Evolutionary conservation across 2,329 filamentous ascomycete genomes (phyloP), one percentile per base, ranked within the genome.

Genomic region (Hortaea werneckii): DNA sequence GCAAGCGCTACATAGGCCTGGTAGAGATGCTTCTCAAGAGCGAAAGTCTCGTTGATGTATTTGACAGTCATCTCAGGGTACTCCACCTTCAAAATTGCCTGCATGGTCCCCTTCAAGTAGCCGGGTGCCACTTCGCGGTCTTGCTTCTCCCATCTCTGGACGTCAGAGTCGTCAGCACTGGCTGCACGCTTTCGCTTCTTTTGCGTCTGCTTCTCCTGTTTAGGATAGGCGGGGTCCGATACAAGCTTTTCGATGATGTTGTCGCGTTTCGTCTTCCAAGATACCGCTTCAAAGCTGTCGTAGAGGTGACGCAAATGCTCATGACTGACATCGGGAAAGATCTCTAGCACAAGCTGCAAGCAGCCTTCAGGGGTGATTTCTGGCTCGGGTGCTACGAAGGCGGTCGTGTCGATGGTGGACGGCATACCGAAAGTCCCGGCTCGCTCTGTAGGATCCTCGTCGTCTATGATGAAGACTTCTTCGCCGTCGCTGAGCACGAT

Each of bases 61-160:
- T 57, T 53, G 8, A 59, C 56, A 1, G 67, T 63, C 5, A 71
- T 55, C 6, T 59, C 54, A 0, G 56, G 61, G 42, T 70, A 71
- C 38, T 71, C 67, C 43, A 68, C 64, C 50, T 68, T 68, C 9
- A 72, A 58, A 8, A 63, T 57, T 42, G 48, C 40, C 26, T 42
- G 42, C 34, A 60, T 56, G 2, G 53, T 37, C 7, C 52, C 52
- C 20, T 50, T 52, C 29, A 52, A 41, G 26, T 41, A 44, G 7
- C 6, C 13, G 5, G 51, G 49, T 3, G 48, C 40, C 1, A 43
- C 32, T 26, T 42, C 46, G n/a, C 60, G 52, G 44, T 55, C 51
- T 20, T 48, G 39, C 7, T 30, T 44, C 38, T 58, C 53, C 55
- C 57, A 59, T 5, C 42, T 48, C 30, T 54, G 49, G 42, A 39